These are phyloP conservation scores for Cladosporium sp. DNA, from an alignment of 2,329 filamentous ascomycete species.

Conservation along the genomic window DNA sequence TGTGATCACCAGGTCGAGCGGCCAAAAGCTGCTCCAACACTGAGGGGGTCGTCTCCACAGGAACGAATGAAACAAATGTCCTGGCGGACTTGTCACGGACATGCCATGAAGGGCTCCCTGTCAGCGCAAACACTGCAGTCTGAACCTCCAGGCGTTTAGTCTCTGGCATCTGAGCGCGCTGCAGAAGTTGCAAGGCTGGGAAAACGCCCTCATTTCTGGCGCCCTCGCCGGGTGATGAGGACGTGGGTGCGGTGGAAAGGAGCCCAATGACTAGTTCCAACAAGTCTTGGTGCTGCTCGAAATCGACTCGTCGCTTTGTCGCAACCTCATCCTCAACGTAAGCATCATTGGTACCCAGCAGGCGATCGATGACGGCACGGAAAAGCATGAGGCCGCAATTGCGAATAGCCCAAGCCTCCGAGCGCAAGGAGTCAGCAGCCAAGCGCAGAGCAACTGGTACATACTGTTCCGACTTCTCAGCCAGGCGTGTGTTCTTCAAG, in stretches of 20 bases:
- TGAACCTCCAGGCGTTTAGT: constrained; percentile 53
- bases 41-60: constrained; percentile 7
- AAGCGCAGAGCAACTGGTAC: constrained; percentile 71
- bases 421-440: constrained; percentile 75
- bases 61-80: constrained; percentile 49
- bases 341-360: constrained; percentile 68
- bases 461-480: constrained; percentile 68
- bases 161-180: constrained; percentile 64
- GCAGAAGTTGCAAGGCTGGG: constrained; percentile 75
- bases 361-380: constrained; percentile 73
- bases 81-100: constrained; percentile 76
- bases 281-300: constrained; percentile 64
- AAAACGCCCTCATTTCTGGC: constrained; percentile 63
- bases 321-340: constrained; percentile 54
- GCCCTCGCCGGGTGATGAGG: constrained; percentile 7
- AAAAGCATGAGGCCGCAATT: constrained; percentile 91
- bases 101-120: constrained; percentile 71
- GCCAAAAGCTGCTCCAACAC: constrained; percentile 14
- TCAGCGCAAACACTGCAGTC: constrained; percentile 56
- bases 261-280: constrained; percentile 61
- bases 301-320: constrained; percentile 57
- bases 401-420: constrained; percentile 85
- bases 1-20: constrained; percentile 18
- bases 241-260: constrained; percentile 36
- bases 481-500: constrained; percentile 76